phyloP scores from a whole-genome alignment of 495 filamentous ascomycete genomes.

The Aspergillus leporis region DNA sequence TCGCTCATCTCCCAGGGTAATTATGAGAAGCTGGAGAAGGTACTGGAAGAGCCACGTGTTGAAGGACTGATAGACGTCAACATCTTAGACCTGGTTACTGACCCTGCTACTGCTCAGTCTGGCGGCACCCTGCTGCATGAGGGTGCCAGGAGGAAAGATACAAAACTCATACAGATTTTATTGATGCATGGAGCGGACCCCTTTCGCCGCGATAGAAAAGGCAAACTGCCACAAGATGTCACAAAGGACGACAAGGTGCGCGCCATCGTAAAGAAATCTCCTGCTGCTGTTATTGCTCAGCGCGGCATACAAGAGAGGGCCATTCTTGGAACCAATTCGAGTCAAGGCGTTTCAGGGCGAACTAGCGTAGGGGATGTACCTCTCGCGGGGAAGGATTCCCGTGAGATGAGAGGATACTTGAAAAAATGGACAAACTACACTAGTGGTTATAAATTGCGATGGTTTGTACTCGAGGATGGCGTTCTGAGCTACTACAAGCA shows the following conservation, averaged over 20 bases:
- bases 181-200: slow-evolving; percentile 96
- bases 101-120: slow-evolving; percentile 67
- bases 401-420: slow-evolving; percentile 97
- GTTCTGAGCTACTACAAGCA: slow-evolving; percentile 99
- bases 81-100: slow-evolving; percentile 80
- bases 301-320: slow-evolving; percentile 95
- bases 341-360: slow-evolving; percentile 56
- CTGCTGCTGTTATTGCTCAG: slow-evolving; percentile 91
- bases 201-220: slow-evolving; percentile 90
- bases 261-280: slow-evolving; percentile 87
- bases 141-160: slow-evolving; percentile 83
- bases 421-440: slow-evolving; percentile 99
- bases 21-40: slow-evolving; percentile 73
- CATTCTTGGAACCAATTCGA: slow-evolving; percentile 75
- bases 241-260: slow-evolving; percentile 92
- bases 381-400: slow-evolving; percentile 76
- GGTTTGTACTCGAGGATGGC: slow-evolving; percentile 97
- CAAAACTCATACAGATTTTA: slow-evolving; percentile 80
- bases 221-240: slow-evolving; percentile 93
- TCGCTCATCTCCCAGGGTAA: slow-evolving; percentile 67
- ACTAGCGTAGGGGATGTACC: slow-evolving; percentile 57
- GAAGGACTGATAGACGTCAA: slow-evolving; percentile 88
- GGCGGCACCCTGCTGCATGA: slow-evolving; percentile 93
- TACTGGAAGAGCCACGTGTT: slow-evolving; percentile 81
- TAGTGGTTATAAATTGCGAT: slow-evolving; percentile 90